These are phyloP conservation scores for Globisporangium yorkense DNA, from an alignment of 352 stramenopile genomes.

Conservation along the genomic window DNA sequence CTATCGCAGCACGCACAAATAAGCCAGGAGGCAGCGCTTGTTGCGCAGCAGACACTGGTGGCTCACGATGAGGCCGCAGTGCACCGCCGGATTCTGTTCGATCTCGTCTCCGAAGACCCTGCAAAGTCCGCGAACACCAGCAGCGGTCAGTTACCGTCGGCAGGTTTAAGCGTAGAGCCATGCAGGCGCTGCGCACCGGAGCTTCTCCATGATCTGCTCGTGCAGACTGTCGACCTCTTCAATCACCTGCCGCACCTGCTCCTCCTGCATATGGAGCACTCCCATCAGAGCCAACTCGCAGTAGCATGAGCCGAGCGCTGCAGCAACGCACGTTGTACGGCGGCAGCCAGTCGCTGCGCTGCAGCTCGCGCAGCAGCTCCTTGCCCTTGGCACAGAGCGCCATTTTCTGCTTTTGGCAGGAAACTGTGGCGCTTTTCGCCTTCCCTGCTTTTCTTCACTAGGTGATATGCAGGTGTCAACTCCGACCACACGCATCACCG, in stretches of 20 bases:
- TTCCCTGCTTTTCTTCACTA: neutral
- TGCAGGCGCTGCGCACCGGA: conserved; percentile 29
- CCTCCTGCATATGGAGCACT: conserved; percentile 36
- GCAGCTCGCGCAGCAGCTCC: conserved; percentile 86
- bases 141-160: neutral
- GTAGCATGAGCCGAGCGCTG: neutral
- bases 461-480: neutral
- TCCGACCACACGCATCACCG: neutral
- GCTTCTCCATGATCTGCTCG: conserved; percentile 71
- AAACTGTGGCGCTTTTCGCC: neutral
- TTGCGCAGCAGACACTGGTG: conserved; percentile 88
- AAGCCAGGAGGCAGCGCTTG: conserved; percentile 86
- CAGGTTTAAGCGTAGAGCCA: too few species aligned
- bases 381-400: conserved; percentile 70
- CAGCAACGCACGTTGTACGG: conserved; percentile 77
- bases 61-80: conserved; percentile 82
- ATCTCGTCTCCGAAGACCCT: conserved; percentile 65
- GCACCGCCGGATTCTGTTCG: conserved; percentile 48
- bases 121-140: neutral
- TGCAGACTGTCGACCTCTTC: conserved; percentile 65
- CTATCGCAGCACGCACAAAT: conserved; percentile 44
- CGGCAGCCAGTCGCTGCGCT: conserved; percentile 89
- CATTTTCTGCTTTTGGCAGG: conserved; percentile 20
- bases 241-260: conserved; percentile 73
- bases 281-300: neutral